These are phyloP conservation scores for Pseudoneurospora amorphoporcata DNA, from an alignment of 495 filamentous ascomycete genomes.

Conservation along the genomic window DNA sequence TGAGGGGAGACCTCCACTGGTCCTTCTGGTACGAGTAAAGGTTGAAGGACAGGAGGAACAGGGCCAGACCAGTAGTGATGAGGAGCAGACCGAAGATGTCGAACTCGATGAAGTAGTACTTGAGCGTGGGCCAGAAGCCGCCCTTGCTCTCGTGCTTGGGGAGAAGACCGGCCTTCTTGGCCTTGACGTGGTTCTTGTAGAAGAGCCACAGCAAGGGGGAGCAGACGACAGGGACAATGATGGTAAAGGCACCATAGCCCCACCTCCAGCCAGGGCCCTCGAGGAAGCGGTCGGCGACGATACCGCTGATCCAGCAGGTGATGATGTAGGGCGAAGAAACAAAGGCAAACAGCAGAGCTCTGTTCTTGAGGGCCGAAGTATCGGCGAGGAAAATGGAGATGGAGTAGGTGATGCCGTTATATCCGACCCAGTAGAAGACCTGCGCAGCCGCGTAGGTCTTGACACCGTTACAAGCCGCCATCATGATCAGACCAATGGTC, in stretches of 20 bases:
- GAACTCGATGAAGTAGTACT: constrained; percentile 50
- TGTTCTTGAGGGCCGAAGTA: constrained; percentile 52
- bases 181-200: constrained; percentile 49
- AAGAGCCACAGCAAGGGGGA: constrained; percentile 45
- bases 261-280: constrained; percentile 46
- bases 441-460: constrained; percentile 40
- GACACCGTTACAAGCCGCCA: constrained; percentile 42
- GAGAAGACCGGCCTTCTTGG: constrained; percentile 42
- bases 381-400: constrained; percentile 57
- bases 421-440: constrained; percentile 44
- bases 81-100: constrained; percentile 49
- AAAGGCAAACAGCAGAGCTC: constrained; percentile 53
- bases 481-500: constrained; percentile 36
- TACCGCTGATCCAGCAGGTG: constrained; percentile 44
- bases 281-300: constrained; percentile 35
- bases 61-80: constrained; percentile 44
- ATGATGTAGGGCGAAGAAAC: constrained; percentile 55
- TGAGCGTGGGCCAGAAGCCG: constrained; percentile 35
- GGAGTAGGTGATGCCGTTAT: constrained; percentile 48
- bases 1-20: constrained; percentile 38
- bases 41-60: constrained; percentile 56
- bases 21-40: constrained; percentile 35
- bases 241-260: constrained; percentile 52
- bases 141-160: constrained; percentile 34
- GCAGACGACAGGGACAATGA: constrained; percentile 46